Conservation (phyloP, 257 asterid genomes). For the Leptodermis oblonga region DNA sequence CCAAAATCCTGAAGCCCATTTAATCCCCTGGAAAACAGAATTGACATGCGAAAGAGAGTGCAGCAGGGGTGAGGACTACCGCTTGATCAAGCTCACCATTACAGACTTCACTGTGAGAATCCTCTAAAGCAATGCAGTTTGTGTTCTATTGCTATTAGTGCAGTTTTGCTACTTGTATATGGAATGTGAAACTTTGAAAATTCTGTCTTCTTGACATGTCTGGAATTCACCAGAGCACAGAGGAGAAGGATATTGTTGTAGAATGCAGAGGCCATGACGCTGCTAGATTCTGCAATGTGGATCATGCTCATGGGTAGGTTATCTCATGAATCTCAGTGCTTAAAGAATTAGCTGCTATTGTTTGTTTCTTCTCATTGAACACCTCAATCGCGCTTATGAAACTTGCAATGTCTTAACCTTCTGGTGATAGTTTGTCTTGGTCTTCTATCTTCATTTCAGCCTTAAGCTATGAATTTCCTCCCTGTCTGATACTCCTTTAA, state of each 20-base stretch:
- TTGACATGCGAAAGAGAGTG: conserved; percentile 96
- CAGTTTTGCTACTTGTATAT: background rate
- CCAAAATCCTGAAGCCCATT: background rate
- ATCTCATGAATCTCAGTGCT: background rate
- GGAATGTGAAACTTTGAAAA: background rate
- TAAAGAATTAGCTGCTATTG: no score
- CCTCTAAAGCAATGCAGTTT: conserved; percentile 3
- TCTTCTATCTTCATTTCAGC: background rate
- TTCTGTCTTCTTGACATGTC: conserved; percentile 2
- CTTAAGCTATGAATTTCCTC: conserved; percentile 1
- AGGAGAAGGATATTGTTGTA: conserved; percentile 64
- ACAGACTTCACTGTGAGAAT: conserved; percentile 63
- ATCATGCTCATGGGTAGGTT: conserved; percentile 92
- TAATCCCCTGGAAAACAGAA: conserved; percentile 34
- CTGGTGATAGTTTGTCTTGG: background rate
- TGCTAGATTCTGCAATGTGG: conserved; percentile 66
- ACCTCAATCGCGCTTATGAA: background rate
- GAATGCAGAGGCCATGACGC: conserved; percentile 99
- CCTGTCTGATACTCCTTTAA: background rate
- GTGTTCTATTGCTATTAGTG: background rate
- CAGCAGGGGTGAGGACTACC: conserved; percentile 96
- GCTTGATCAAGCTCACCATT: conserved; percentile 83
- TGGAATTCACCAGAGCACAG: conserved; percentile 42
- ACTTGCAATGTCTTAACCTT: background rate
- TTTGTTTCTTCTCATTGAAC: background rate